Evolutionary conservation across 306 rosid species (phyloP), one percentile per base, ranked within the genome.

Genomic region (Lathyrus sativus): DNA sequence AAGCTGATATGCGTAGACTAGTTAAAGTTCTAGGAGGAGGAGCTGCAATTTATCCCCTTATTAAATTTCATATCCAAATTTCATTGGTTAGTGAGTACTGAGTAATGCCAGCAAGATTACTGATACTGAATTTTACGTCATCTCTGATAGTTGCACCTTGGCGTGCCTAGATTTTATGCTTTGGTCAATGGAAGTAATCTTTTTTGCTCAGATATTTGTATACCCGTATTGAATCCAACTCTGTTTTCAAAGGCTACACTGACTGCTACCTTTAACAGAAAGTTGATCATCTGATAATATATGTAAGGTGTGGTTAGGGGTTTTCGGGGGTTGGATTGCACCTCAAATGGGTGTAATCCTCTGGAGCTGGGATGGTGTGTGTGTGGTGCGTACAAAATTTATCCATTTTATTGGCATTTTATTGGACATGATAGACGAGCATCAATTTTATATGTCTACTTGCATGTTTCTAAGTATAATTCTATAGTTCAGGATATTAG

Each of bases 401-500:
- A 13, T 28, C 38, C 11, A n/a, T 17, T 28, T 12, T 15, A 56
- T 56, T 28, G 19, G 11, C 11, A n/a, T 17, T 28, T 12, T 15
- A 56, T 56, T 28, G 19, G 11, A 28, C 62, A 28, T 56, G 62
- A 38, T 56, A 56, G 41, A 56, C 15, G 18, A 13, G 11, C 39
- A 28, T 24, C 61, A 55, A 6, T 26, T 24, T 12, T 55, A 24
- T 24, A 54, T 55, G 38, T 54, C 61, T 26, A 26, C 61, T 5
- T 29, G n/a, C 51, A 28, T 39, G 41, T 39, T 65, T 59, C 46
- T 49, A 59, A 65, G 68, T 45, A 48, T 50, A 17, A 56, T 62
- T 70, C 29, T 18, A 4, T 49, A 28, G 78, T 67, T 67, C 51
- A 49, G 8, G 48, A 22, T 42, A 65, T 53, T 42, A 11, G 24